Evolutionary conservation across 352 stramenopile species (phyloP).

Genomic region (Phytopythium sindhum): DNA sequence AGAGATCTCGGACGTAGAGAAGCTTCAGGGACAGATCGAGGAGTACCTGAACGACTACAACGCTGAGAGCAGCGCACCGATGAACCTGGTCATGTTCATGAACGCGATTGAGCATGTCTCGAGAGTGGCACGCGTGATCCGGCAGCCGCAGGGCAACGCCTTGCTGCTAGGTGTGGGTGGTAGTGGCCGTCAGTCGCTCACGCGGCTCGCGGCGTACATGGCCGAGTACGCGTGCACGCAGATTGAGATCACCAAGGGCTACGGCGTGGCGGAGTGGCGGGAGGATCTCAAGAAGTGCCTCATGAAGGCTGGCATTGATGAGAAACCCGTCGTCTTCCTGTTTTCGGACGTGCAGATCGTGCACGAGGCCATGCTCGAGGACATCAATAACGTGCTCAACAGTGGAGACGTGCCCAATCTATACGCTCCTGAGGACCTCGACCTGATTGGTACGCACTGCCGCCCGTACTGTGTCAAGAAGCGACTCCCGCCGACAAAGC

Average conservation of each 20-base stretch:
- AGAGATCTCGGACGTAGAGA: conserved; percentile 83
- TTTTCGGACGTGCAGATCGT: conserved; percentile 95
- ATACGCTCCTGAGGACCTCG: conserved; percentile 90
- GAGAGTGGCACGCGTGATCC: conserved; percentile 76
- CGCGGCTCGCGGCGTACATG: conserved; percentile 92
- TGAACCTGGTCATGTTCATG: conserved; percentile 89
- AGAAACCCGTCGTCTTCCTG: conserved; percentile 88
- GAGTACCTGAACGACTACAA: conserved; percentile 91
- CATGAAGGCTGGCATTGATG: conserved; percentile 87
- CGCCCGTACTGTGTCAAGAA: conserved; percentile 91
- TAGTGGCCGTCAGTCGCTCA: conserved; percentile 91
- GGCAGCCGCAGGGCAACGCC: conserved; percentile 86
- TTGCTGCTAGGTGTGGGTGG: conserved; percentile 91
- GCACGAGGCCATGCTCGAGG: conserved; percentile 94
- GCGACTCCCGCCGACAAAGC: conserved; percentile 89
- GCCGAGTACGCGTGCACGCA: conserved; percentile 92
- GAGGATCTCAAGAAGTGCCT: conserved; percentile 92
- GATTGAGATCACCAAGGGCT: conserved; percentile 95
- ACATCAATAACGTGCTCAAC: conserved; percentile 95
- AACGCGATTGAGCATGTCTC: conserved; percentile 86
- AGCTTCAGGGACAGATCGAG: conserved; percentile 84
- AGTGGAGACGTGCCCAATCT: conserved; percentile 93
- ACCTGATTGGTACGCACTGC: conserved; percentile 88
- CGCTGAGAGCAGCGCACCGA: conserved; percentile 87
- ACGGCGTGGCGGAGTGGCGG: conserved; percentile 90